Base-by-base conservation (phyloP, 148 eudicot species). In the Cornus suecica region DNA sequence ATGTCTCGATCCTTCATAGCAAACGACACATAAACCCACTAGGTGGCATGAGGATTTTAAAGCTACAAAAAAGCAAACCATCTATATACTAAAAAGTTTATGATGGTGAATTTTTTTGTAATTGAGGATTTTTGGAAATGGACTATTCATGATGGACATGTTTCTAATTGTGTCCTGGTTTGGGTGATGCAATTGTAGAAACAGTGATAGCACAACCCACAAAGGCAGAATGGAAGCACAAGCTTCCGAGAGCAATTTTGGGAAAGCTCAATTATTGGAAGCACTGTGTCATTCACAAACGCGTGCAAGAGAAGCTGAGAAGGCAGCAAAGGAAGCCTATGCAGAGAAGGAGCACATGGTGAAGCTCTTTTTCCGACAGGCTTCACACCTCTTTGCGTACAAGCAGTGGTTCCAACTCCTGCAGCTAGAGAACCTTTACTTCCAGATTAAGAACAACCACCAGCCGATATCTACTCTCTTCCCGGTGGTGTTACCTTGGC, bases 261-360 rank as follows among this genome's bases (percentile, higher is more conserved):
- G 84, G 76, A 90, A 86, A 63, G 90, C 91, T 56, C 82, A 87
- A 84, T 90, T 94, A 56, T 56, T 94, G 66, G 97, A 94, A 86
- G 98, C 98, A 20, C 92, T 94, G 2, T 83, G 91, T 67, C 98
- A 91, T 85, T 94, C 98, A 45, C 98, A 94, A 84, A 94, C 98
- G 31, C 98, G 97, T 66, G 98, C 98, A 34, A 86, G 98, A 78
- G 97, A 86, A 84, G 98, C 98, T 1, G 98, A 94, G 78, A 85
- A 77, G 45, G 97, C 88, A 56, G 97, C 89, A 51, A 85, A 90
- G 76, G 83, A 86, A 85, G 97, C 97, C n/a, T 81, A 82, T 74
- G 86, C 83, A 2, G 94, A 94, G 76, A 94, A 91, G 74, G 94
- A 91, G 63, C 92, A 90, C 68, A 74, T 90, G 25, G 86, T 91